Evolutionary conservation across 768 basidiomycete species (phyloP).

Genomic region (Dictyophora rubrovolvata): DNA sequence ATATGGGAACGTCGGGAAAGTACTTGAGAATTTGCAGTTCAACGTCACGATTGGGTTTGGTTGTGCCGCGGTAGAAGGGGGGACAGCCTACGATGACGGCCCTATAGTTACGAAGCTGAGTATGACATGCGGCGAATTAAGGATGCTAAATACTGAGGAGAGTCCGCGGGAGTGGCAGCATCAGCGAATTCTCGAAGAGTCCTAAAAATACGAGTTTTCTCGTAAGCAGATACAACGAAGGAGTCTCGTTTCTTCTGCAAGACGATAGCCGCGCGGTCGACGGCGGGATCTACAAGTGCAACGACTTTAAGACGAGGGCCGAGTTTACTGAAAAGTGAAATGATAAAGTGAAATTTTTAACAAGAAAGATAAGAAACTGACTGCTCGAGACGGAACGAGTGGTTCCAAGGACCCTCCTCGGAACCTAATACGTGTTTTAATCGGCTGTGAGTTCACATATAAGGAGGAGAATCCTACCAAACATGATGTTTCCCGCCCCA

Average conservation of each 20-base stretch:
- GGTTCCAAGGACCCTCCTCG: constrained; percentile 86
- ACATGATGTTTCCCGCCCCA: constrained; percentile 98
- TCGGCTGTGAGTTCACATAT: neutral
- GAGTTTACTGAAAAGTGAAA: constrained; percentile 55
- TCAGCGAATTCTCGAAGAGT: constrained; percentile 79
- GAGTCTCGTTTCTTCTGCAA: constrained; percentile 87
- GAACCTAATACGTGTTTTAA: constrained; percentile 41
- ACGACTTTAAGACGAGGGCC: constrained; percentile 93
- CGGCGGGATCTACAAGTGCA: constrained; percentile 85
- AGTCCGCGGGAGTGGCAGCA: constrained; percentile 50
- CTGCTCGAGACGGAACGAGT: constrained; percentile 87
- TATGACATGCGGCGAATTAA: neutral
- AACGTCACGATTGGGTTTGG: constrained; percentile 66
- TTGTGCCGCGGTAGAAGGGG: constrained; percentile 85
- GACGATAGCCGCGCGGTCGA: constrained; percentile 67
- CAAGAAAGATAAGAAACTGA: constrained; percentile 25
- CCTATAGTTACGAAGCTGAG: constrained; percentile 22
- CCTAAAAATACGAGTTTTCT: constrained; percentile 75
- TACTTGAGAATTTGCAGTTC: constrained; percentile 78
- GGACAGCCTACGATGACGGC: constrained; percentile 86
- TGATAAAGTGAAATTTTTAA: constrained; percentile 9
- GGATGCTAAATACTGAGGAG: constrained; percentile 34
- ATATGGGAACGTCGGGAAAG: constrained; percentile 83
- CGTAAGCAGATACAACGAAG: constrained; percentile 90
- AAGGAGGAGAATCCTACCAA: constrained; percentile 42